Conservation (phyloP, 2,329 filamentous ascomycete species). For the Pseudocercospora pini-densiflorae region DNA sequence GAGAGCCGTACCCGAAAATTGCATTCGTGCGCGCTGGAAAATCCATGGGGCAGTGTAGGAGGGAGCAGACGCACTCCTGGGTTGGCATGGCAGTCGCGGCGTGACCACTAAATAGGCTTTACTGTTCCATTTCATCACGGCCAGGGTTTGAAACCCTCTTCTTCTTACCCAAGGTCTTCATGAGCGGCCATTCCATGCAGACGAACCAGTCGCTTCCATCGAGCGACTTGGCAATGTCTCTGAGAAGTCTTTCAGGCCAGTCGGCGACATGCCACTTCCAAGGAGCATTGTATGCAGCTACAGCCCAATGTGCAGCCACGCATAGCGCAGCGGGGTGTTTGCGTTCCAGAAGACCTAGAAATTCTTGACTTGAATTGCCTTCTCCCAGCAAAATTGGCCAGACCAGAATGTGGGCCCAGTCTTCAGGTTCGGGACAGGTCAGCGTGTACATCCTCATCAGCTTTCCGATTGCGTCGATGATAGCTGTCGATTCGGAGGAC, state of each 20-base stretch:
- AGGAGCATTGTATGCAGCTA: constrained; percentile 29
- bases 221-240: constrained; percentile 24
- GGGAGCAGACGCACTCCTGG: too few species aligned
- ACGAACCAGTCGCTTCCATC: constrained; percentile 10
- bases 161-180: neutral
- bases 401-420: constrained; percentile 28
- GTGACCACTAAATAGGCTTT: too few species aligned
- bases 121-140: too few species aligned
- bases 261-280: constrained; percentile 31
- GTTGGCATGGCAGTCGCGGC: too few species aligned
- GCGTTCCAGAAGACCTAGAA: constrained; percentile 25
- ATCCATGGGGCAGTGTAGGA: neutral
- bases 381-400: constrained; percentile 29
- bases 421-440: constrained; percentile 23
- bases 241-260: constrained; percentile 30
- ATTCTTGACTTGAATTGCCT: constrained; percentile 19
- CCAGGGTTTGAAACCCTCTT: neutral
- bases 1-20: neutral
- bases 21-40: neutral
- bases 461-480: constrained; percentile 25
- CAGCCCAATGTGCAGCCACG: constrained; percentile 33
- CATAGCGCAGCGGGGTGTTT: constrained; percentile 28
- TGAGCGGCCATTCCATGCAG: neutral
- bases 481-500: constrained; percentile 18
- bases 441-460: constrained; percentile 28